Evolutionary conservation across 2,329 filamentous ascomycete genomes (phyloP), one percentile per base, ranked within the genome.

Genomic region (Aspergillus felis): DNA sequence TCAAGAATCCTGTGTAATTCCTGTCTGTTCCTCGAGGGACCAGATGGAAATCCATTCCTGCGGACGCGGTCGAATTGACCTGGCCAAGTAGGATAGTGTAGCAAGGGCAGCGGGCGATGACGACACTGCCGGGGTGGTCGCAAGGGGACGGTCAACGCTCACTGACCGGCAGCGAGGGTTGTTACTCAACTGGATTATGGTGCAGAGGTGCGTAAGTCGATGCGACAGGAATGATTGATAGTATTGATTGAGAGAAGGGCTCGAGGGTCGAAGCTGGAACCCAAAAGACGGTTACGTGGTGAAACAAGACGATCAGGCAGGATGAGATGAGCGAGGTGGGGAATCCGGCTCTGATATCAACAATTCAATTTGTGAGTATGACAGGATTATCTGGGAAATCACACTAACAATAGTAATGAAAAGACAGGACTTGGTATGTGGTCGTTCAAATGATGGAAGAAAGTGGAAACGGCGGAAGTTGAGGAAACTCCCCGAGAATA

Each of bases 1-100:
- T 81, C 22, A 81, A 64, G 60, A 78, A 77, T 5, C 76, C 77
- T 1, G 76, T 80, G 61, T 80, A 80, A 56, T 79, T 79, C 52
- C 67, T 67, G 54, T 75, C 76, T 53, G 68, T 67, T 54, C 75
- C 75, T 41, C 74, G 68, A 61, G 77, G 76, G 49, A 77, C 70
- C 28, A 79, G 71, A 65, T 71, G 71, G 63, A 77, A 76, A 61
- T 78, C 76, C 74, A 78, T 74, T 53, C 60, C 68, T 60, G 53
- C 42, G 49, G 29, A 24, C 20, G 42, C 22, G 10, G 47, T 28
- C 9, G 22, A 24, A 29, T 29, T 24, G 9, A 35, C 8, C 29
- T 17, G 29, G 12, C 29, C 12, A 14, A 7, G 14, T 4, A 17
- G 32, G 14, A 17, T 7, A 14, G 14, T 32, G 27, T 12, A 9